phyloP scores from a whole-genome alignment of 371 early-diverging fungal species.

The Syncephalastrum contaminatum region DNA sequence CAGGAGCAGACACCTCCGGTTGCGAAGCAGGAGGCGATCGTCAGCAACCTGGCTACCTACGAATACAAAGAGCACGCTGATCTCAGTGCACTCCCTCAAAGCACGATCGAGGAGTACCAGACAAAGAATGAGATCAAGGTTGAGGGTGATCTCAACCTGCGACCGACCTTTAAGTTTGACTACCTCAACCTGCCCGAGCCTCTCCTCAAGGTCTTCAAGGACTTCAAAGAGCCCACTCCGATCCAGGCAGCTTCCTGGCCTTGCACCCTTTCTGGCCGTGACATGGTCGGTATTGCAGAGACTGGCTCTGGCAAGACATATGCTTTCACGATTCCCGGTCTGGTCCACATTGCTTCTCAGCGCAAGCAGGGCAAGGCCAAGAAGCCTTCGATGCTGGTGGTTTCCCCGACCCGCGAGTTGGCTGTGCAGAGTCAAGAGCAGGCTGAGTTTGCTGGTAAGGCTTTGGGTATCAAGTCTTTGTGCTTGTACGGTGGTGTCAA shows the following conservation, averaged over 20 bases:
- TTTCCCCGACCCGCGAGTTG: slow-evolving; percentile 96
- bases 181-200: slow-evolving; percentile 70
- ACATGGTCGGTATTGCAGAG: slow-evolving; percentile 81
- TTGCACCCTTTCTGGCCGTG: slow-evolving; percentile 66
- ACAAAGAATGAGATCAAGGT: slow-evolving; percentile 70
- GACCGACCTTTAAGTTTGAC: slow-evolving; percentile 77
- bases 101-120: slow-evolving; percentile 53
- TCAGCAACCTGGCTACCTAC: slow-evolving; percentile 31
- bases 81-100: slow-evolving; percentile 38
- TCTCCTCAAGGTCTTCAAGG: slow-evolving; percentile 78
- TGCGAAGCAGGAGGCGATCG: slow-evolving; percentile 16
- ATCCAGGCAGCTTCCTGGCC: slow-evolving; percentile 97
- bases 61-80: slow-evolving; percentile 33
- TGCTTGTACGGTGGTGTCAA: slow-evolving; percentile 80
- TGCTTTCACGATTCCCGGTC: slow-evolving; percentile 94
- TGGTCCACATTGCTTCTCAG: slow-evolving; percentile 60
- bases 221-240: slow-evolving; percentile 90
- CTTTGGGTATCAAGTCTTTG: slow-evolving; percentile 71
- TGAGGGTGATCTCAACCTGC: slow-evolving; percentile 60
- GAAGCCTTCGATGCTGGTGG: slow-evolving; percentile 73
- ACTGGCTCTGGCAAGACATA: slow-evolving; percentile 94
- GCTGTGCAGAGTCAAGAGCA: slow-evolving; percentile 90
- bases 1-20: slow-evolving; percentile 18
- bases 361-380: slow-evolving; percentile 41
- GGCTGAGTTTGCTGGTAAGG: slow-evolving; percentile 64